Conservation (phyloP, 129 eudicot species). For the Arctium minus region DNA sequence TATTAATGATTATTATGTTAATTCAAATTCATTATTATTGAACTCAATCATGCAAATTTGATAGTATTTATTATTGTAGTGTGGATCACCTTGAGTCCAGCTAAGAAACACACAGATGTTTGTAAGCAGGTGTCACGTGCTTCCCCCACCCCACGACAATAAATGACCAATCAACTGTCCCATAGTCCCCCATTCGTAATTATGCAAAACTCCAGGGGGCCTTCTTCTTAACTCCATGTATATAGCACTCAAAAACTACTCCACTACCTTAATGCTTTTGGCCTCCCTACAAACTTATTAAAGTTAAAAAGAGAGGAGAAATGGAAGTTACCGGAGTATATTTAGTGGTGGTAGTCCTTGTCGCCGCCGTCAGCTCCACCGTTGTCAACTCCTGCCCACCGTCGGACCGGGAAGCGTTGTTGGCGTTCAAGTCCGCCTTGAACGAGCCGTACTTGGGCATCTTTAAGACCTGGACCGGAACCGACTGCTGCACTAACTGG, state of each 20-base stretch:
- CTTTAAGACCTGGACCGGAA: constrained; percentile 69
- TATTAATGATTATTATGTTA: neutral
- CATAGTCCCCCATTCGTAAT: constrained; percentile 21
- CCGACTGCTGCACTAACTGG: constrained; percentile 69
- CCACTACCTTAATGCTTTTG: neutral
- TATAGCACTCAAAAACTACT: constrained; percentile 4
- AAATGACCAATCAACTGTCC: constrained; percentile 32
- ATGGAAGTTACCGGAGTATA: constrained; percentile 9
- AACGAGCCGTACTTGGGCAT: constrained; percentile 71
- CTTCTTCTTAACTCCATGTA: neutral
- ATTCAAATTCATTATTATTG: neutral
- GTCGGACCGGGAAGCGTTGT: constrained; percentile 67
- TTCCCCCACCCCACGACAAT: constrained; percentile 29
- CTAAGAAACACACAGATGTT: constrained; percentile 16
- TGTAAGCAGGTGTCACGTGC: constrained; percentile 24
- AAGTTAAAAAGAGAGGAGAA: neutral
- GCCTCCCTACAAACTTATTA: neutral
- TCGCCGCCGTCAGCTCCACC: constrained; percentile 11
- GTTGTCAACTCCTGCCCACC: constrained; percentile 58
- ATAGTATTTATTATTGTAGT: neutral
- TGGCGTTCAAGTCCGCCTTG: constrained; percentile 45
- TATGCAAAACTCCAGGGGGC: neutral
- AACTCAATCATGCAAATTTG: neutral
- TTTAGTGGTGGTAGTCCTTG: neutral
- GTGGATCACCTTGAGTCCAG: constrained; percentile 19